Conservation (phyloP, 108 stramenopile species). For the Hondaea fermentalgiana region DNA sequence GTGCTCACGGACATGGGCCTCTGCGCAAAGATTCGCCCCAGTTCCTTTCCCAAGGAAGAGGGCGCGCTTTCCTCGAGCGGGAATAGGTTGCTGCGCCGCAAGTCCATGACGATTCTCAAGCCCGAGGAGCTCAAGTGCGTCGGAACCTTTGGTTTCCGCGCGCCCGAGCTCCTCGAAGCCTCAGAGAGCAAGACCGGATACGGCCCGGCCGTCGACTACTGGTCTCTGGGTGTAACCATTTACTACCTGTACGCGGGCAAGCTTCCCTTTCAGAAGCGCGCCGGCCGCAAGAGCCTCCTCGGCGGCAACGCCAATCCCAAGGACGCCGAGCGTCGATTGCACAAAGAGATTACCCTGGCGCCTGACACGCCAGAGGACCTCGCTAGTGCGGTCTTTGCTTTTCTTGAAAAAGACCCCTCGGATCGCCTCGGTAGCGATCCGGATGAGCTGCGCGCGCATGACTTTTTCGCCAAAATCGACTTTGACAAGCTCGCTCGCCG, state of each 20-base stretch:
- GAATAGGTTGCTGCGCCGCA: neutral
- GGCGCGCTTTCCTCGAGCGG: neutral
- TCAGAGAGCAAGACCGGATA: constrained; percentile 29
- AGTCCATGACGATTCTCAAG: constrained; percentile 16
- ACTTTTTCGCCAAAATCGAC: constrained; percentile 22
- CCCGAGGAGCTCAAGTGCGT: constrained; percentile 15
- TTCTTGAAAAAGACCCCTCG: neutral
- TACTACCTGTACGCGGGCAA: constrained; percentile 13
- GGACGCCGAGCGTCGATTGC: neutral
- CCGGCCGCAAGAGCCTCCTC: neutral
- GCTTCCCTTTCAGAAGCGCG: neutral
- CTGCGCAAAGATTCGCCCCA: constrained; percentile 29
- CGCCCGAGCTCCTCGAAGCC: neutral
- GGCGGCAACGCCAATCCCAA: neutral
- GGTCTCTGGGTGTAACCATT: constrained; percentile 52
- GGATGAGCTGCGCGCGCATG: neutral
- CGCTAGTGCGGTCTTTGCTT: neutral
- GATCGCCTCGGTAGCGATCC: neutral
- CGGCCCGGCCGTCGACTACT: constrained; percentile 51
- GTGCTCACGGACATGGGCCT: constrained; percentile 51
- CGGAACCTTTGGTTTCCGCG: neutral
- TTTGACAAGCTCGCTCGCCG: constrained; percentile 3
- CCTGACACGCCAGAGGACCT: neutral
- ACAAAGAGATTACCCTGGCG: neutral
- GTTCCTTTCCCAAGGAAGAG: constrained; percentile 43